Evolutionary conservation across 108 stramenopile species (phyloP).

Genomic region (Nitzschia palea): DNA sequence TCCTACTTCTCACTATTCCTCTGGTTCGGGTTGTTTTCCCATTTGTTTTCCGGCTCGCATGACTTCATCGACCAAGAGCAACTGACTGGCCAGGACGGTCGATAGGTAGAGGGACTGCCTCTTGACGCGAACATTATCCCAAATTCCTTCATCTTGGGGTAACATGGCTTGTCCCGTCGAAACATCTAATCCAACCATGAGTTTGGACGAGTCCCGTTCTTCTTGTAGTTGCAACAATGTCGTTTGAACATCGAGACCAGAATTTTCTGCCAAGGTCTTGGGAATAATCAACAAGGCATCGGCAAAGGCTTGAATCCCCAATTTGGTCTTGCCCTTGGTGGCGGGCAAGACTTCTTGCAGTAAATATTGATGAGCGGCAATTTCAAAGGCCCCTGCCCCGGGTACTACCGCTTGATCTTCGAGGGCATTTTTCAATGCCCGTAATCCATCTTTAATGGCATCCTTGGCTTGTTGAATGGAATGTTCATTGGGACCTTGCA

Average conservation of each 20-base stretch:
- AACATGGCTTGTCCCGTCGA: slow-evolving; percentile 92
- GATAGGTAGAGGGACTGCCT: slow-evolving; percentile 92
- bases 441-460: slow-evolving; percentile 96
- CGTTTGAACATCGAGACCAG: slow-evolving; percentile 97
- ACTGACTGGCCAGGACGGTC: slow-evolving; percentile 96
- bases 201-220: slow-evolving; percentile 65
- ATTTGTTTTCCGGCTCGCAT: slow-evolving; percentile 98
- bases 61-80: slow-evolving; percentile 98
- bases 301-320: slow-evolving; percentile 97
- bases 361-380: slow-evolving; percentile 85
- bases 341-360: slow-evolving; percentile 49
- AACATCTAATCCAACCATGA: slow-evolving; percentile 93
- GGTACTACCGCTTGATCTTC: slow-evolving; percentile 95
- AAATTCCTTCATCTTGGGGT: slow-evolving; percentile 93
- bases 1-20: too few relatives aligned
- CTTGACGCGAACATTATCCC: slow-evolving; percentile 98
- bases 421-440: slow-evolving; percentile 96
- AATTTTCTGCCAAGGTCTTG: slow-evolving; percentile 97
- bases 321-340: slow-evolving; percentile 89
- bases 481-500: slow-evolving; percentile 98
- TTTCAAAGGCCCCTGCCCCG: slow-evolving; percentile 97
- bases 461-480: slow-evolving; percentile 98
- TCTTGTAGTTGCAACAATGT: slow-evolving; percentile 88
- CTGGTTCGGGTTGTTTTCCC: slow-evolving; percentile 64
- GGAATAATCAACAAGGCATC: slow-evolving; percentile 96